Evolutionary conservation across 2,329 filamentous ascomycete genomes (phyloP).

Genomic region (Corinectria fuckeliana): DNA sequence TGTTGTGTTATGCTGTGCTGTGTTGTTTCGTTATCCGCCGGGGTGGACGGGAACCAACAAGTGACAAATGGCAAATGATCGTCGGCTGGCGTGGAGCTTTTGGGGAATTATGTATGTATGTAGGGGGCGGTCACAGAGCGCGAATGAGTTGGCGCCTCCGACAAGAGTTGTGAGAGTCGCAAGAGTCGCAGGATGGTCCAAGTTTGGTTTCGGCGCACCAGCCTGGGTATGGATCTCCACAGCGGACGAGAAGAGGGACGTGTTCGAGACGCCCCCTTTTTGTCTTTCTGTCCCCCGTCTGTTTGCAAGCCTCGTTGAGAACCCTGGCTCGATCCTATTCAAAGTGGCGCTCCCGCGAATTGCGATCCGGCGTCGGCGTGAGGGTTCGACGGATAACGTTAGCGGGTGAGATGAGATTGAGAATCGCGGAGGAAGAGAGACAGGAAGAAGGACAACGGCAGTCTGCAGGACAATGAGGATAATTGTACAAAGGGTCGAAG

Average conservation of each 20-base stretch:
- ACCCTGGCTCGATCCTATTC: background rate
- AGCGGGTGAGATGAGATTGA: background rate
- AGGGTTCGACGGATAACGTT: background rate
- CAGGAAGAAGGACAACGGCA: background rate
- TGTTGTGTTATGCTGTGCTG: background rate
- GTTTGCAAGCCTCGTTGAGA: background rate
- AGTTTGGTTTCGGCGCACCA: slow-evolving; percentile 35
- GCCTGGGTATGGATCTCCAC: slow-evolving; percentile 24
- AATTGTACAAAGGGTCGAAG: too few species aligned
- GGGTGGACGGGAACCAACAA: background rate
- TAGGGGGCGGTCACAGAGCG: background rate
- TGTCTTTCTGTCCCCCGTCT: background rate
- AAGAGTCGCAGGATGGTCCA: slow-evolving; percentile 29
- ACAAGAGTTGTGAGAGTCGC: too few species aligned
- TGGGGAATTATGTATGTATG: background rate
- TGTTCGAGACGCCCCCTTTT: slow-evolving; percentile 1
- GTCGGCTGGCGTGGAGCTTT: slow-evolving; percentile 4
- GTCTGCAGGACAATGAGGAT: too few species aligned
- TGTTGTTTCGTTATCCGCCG: background rate
- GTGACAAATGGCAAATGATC: background rate
- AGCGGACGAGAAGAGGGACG: background rate
- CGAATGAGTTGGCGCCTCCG: slow-evolving; percentile 14
- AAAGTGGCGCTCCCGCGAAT: background rate
- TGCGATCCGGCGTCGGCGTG: background rate
- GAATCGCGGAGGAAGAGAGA: background rate